phyloP scores from a whole-genome alignment of 2,329 filamentous ascomycete genomes.

The Scleromitrula shiraiana region DNA sequence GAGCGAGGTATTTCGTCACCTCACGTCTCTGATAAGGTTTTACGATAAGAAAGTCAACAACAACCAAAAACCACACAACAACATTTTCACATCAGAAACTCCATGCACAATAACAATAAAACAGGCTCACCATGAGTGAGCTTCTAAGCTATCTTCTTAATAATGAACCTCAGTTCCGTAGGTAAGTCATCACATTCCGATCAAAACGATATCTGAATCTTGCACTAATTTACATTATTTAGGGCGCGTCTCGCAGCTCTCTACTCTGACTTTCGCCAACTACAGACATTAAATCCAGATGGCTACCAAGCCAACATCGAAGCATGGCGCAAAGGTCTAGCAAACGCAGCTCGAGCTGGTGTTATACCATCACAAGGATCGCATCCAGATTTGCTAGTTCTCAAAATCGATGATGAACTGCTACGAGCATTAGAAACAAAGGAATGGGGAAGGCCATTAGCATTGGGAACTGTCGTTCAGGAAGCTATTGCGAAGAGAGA shows the following conservation, averaged over 20 bases:
- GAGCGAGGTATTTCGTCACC: conserved; percentile 7
- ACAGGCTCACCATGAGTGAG: conserved; percentile 45
- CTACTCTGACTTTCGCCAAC: conserved; percentile 77
- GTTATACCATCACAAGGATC: conserved; percentile 35
- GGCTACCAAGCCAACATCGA: conserved; percentile 73
- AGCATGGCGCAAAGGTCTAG: conserved; percentile 71
- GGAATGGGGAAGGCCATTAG: conserved; percentile 74
- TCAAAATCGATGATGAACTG: conserved; percentile 54
- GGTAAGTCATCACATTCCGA: conserved; percentile 32
- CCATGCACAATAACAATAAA: conserved; percentile 3
- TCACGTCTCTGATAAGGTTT: conserved; percentile 12
- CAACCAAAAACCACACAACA: conserved; percentile 1
- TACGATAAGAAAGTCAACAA: conserved; percentile 12
- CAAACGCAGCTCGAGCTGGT: conserved; percentile 59
- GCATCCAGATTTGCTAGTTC: conserved; percentile 41
- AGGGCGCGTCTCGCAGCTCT: conserved; percentile 75
- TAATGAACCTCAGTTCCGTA: conserved; percentile 54
- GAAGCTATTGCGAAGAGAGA: conserved; percentile 65
- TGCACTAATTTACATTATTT: too few species aligned
- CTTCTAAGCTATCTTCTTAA: conserved; percentile 59
- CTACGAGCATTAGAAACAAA: conserved; percentile 63
- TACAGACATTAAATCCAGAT: conserved; percentile 71
- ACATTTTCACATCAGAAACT: background rate
- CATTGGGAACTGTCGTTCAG: conserved; percentile 66
- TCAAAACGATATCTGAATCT: too few species aligned